phyloP scores from a whole-genome alignment of 2,329 filamentous ascomycete genomes.

The Nemania diffusa region DNA sequence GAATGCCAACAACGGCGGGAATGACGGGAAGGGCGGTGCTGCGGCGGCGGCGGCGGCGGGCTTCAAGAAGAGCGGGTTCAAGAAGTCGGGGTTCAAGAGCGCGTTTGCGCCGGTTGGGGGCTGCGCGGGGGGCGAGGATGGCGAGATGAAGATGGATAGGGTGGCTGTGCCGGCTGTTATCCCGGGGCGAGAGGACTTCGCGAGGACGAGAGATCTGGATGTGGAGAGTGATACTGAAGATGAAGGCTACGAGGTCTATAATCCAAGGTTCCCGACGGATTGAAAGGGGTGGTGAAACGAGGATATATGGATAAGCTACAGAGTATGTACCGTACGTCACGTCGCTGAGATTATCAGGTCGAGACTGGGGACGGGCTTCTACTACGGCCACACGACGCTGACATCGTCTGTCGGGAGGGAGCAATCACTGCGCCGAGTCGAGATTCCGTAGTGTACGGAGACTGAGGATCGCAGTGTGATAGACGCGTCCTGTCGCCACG shows the following conservation, averaged over 20 bases:
- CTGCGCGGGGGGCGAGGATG: conserved; percentile 55
- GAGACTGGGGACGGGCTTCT: neutral
- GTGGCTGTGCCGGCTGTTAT: conserved; percentile 40
- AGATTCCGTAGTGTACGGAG: neutral
- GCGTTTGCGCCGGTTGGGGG: conserved; percentile 71
- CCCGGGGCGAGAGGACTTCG: conserved; percentile 40
- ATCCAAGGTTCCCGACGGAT: conserved; percentile 69
- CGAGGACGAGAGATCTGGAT: conserved; percentile 44
- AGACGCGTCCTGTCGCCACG: neutral
- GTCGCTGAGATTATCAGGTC: neutral
- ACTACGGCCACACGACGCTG: neutral
- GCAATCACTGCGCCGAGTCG: neutral
- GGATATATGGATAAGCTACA: neutral
- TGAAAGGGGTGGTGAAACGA: conserved; percentile 51
- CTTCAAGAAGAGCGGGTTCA: conserved; percentile 77
- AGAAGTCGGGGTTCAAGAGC: conserved; percentile 85
- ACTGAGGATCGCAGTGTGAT: neutral
- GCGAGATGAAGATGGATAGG: conserved; percentile 54
- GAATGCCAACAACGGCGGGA: conserved; percentile 33
- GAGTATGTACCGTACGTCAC: no score
- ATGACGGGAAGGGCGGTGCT: conserved; percentile 43
- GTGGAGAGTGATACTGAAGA: conserved; percentile 73
- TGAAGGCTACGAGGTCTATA: conserved; percentile 76
- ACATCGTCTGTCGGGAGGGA: neutral
- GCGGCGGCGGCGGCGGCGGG: conserved; percentile 47